Evolutionary conservation across 495 filamentous ascomycete genomes (phyloP).

Genomic region (Alectoria sarmentosa): DNA sequence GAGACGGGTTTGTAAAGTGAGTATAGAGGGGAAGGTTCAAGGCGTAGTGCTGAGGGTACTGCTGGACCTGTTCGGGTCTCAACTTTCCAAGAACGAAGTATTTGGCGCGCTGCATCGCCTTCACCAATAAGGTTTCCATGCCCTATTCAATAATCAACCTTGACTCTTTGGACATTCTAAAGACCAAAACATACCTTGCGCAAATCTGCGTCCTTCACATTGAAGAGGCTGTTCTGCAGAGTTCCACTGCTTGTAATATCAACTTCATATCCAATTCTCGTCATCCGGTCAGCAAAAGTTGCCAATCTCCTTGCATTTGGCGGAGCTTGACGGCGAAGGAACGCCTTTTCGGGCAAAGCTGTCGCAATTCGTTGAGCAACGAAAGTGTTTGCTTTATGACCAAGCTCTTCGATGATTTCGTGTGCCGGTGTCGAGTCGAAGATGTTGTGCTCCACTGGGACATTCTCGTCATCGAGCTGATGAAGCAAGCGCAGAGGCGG

Average conservation of each 20-base stretch:
- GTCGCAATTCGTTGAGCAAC: slow-evolving; percentile 77
- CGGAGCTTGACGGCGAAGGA: slow-evolving; percentile 77
- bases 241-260: slow-evolving; percentile 84
- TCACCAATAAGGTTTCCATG: slow-evolving; percentile 91
- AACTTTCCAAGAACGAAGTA: slow-evolving; percentile 79
- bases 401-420: slow-evolving; percentile 90
- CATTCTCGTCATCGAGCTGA: slow-evolving; percentile 96
- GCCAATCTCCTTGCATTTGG: slow-evolving; percentile 85
- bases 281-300: slow-evolving; percentile 89
- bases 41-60: slow-evolving; percentile 89
- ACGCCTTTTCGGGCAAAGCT: slow-evolving; percentile 83
- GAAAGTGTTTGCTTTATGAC: slow-evolving; percentile 81
- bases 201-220: slow-evolving; percentile 75
- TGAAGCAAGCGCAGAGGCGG: slow-evolving; percentile 82
- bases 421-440: slow-evolving; percentile 85
- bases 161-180: neutral
- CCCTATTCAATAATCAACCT: slow-evolving; percentile 42
- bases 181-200: slow-evolving; percentile 53
- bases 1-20: slow-evolving; percentile 92
- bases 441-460: slow-evolving; percentile 91
- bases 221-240: slow-evolving; percentile 88
- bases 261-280: slow-evolving; percentile 76
- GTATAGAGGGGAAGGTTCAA: slow-evolving; percentile 92
- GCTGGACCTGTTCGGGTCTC: slow-evolving; percentile 63
- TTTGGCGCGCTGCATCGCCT: slow-evolving; percentile 92